phyloP scores from a whole-genome alignment of 176 grass and related monocot species.

The Hyparrhenia diplandra region DNA sequence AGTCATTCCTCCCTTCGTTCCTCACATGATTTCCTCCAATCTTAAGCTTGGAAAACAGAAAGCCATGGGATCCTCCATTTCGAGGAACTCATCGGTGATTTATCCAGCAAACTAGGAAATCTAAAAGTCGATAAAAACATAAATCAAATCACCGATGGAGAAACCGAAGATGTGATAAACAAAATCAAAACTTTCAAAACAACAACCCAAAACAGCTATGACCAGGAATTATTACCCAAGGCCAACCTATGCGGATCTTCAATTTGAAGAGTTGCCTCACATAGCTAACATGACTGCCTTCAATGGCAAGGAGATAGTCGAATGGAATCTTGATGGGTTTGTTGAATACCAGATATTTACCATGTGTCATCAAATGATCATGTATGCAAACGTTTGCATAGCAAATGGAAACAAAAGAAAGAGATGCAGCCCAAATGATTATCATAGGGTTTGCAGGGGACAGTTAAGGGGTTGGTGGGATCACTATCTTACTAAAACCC shows the following conservation, averaged over 20 bases:
- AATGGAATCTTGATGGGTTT: too few relatives aligned
- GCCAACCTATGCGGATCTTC: neutral
- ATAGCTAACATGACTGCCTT: too few relatives aligned
- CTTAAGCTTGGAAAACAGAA: neutral
- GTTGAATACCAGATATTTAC: too few relatives aligned
- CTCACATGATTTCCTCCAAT: neutral
- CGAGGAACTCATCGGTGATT: neutral
- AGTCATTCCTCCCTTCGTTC: neutral
- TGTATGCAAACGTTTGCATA: too few relatives aligned
- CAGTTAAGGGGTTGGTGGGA: too few relatives aligned
- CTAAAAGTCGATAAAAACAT: neutral
- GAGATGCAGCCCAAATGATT: too few relatives aligned
- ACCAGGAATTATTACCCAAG: neutral
- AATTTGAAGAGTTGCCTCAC: too few relatives aligned
- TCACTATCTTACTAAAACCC: too few relatives aligned
- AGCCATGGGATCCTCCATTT: neutral
- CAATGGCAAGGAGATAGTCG: too few relatives aligned
- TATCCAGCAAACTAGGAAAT: neutral
- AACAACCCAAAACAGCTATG: neutral
- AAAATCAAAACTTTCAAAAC: neutral
- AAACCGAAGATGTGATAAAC: neutral
- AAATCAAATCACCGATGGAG: neutral
- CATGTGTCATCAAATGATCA: too few relatives aligned
- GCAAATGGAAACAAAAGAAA: too few relatives aligned
- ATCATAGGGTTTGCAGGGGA: too few relatives aligned